Evolutionary conservation across 2,329 filamentous ascomycete species (phyloP), one percentile per base, ranked within the genome.

Genomic region (Hawksworthiomyces lignivorus): DNA sequence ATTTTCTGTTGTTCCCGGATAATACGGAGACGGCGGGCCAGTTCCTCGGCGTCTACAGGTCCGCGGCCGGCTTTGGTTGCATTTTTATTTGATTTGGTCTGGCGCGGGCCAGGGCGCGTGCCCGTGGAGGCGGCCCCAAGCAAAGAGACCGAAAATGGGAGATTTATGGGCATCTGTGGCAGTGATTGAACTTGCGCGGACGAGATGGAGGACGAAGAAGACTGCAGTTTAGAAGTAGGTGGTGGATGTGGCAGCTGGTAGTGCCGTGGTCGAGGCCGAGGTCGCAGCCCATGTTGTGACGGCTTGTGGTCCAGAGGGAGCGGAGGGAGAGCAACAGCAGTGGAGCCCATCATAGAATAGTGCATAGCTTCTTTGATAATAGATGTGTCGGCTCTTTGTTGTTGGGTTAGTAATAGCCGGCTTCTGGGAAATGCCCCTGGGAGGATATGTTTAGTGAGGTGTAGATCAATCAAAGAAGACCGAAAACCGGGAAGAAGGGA

Each of bases 1-100:
- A 10, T 20, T 45, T 70, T 70, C 47, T 72, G 71, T 45, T 77
- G 66, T 5, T 63, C 64, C 12, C 75, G 58, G 15, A 80, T 69
- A 10, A 65, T 48, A 36, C 64, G 62, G 19, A 81, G 63, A 15
- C 75, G 69, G 24, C 69, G 65, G 10, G 67, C 65, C 21, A 81
- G 58, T 42, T 81, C 75, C 21, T 72, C 65, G 0, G 77, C 63
- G 46, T 80, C 75, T 34, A 80, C 63, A 15, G 39, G 39, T 10
- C 29, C 21, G 11, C 22, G 34, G 43, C 39, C 34, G 37, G 4
- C 24, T 27, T 20, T 11, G 4, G 34, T 2, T 36, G 34, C 15
- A 17, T 9, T 19, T 19, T 14, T 10, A 26, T 9, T 26, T 29
- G 35, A 9, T 38, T 29, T 15, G 28, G 36, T 18, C 31, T 14